Percentiles rank a stretch among this genome's conserved stretches.
Evolutionary conservation across 345 rosid species (phyloP).

Genomic region (Syzygium jambos): DNA sequence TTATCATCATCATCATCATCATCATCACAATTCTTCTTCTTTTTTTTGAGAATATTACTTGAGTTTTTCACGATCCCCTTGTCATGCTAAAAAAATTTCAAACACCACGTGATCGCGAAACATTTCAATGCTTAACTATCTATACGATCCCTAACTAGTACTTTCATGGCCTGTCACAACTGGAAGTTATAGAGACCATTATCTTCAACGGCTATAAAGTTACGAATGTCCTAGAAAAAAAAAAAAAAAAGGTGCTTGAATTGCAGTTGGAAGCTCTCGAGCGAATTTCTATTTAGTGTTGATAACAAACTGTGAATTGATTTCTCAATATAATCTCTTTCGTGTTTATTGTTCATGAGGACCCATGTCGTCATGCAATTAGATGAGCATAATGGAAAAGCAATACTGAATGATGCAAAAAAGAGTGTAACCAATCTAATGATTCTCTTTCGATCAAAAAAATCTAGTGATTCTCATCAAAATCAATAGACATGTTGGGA

Average conservation of each 20-base stretch:
- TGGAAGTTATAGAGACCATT: too few species aligned
- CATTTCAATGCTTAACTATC: too few species aligned
- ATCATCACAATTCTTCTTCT: not conserved
- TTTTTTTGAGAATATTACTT: not conserved
- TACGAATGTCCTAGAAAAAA: not conserved
- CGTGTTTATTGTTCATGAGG: not conserved
- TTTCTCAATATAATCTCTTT: not conserved
- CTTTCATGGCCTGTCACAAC: not conserved
- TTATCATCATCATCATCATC: not conserved
- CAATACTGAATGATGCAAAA: not conserved
- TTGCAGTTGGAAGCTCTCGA: fast-evolving
- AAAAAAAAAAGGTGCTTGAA: not conserved
- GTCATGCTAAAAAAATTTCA: too few species aligned
- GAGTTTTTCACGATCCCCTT: too few species aligned
- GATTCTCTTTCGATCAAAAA: too few species aligned
- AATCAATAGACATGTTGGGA: too few species aligned
- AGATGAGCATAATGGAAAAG: not conserved
- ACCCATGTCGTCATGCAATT: fast-evolving
- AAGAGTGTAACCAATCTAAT: too few species aligned
- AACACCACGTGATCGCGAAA: too few species aligned
- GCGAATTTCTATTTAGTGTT: fast-evolving
- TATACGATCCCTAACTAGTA: not conserved
- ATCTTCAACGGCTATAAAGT: too few species aligned
- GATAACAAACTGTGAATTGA: not conserved
- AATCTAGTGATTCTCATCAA: too few species aligned